phyloP scores from a whole-genome alignment of 2,329 filamentous ascomycete species.

The Lachnellula arida region DNA sequence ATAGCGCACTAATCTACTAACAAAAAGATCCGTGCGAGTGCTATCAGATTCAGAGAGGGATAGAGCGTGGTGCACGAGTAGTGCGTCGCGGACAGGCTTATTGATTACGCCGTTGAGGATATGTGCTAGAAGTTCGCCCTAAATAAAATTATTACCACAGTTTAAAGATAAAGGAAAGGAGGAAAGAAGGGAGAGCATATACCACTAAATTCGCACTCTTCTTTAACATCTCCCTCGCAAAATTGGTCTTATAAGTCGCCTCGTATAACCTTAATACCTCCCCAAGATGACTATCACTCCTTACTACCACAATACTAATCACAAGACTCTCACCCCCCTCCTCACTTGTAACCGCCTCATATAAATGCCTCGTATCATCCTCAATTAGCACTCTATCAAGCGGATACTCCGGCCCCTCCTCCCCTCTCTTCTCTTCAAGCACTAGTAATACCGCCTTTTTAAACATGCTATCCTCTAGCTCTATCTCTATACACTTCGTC shows the following conservation, averaged over 20 bases:
- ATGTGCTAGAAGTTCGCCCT: slow-evolving; percentile 93
- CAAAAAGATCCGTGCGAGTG: slow-evolving; percentile 78
- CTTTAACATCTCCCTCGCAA: slow-evolving; percentile 78
- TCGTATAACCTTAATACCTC: slow-evolving; percentile 79
- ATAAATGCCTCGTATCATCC: slow-evolving; percentile 68
- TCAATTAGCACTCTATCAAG: slow-evolving; percentile 48
- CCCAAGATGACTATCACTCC: slow-evolving; percentile 76
- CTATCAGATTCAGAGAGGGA: slow-evolving; percentile 60
- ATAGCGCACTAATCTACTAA: slow-evolving; percentile 78
- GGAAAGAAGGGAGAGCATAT: slow-evolving; percentile 51
- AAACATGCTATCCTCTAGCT: slow-evolving; percentile 95
- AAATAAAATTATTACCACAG: not conserved
- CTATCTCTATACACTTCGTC: slow-evolving; percentile 80
- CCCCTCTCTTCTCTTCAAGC: slow-evolving; percentile 77
- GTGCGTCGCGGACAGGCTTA: slow-evolving; percentile 84
- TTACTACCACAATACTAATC: slow-evolving; percentile 74
- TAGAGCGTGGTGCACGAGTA: slow-evolving; percentile 87
- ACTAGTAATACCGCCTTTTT: slow-evolving; percentile 80
- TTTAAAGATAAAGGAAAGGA: not conserved
- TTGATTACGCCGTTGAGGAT: slow-evolving; percentile 97
- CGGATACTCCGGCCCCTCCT: slow-evolving; percentile 47
- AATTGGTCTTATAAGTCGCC: slow-evolving; percentile 67
- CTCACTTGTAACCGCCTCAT: slow-evolving; percentile 62
- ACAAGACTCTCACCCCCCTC: slow-evolving; percentile 84
- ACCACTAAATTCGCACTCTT: slow-evolving; percentile 84